Base-by-base conservation (phyloP, 305 asterid species). In the Nicotiana rustica region DNA sequence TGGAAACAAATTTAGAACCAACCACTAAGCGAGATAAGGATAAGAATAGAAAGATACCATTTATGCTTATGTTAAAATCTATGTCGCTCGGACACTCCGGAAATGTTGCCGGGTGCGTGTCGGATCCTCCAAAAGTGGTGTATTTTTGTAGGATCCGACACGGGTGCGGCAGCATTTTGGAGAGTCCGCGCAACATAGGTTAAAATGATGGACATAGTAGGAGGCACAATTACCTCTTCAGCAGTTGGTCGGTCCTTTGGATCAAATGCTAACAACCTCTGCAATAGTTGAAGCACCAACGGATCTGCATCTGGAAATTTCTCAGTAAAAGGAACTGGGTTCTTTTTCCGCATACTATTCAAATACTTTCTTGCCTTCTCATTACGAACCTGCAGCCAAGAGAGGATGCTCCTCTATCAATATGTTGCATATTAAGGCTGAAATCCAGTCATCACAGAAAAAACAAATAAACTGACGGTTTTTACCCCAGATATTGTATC, bases 401-500 rank as follows among this genome's bases (percentile, higher is more conserved):
- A 68, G 33, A 60, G 62, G 78, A 59, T 18, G 25, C 80, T 29
- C 29, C 65, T 3, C 14, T 69, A 78, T 35, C n/a, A 83, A 52
- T 29, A 52, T 25, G 52, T 33, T 52, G 77, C 57, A 65, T 49
- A 17, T 66, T 21, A 66, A 80, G 62, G 38, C 15, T 80, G 77
- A 66, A 21, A 75, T 52, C 65, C 47, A 75, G 29, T 75, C 19
- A 29, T 75, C 29, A 67, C 70, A 8, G 41, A 65, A 29, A 71
- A 57, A 73, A 9, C 31, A 76, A 77, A 57, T 31, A 44, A 55
- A 83, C 70, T 47, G 49, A n/a, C 52, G 66, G 47, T 60, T 61
- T 87, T 33, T 90, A 96, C 98, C 69, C 98, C 96, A 65, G 97
- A 86, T 82, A 96, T 88, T 8, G 94, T 93, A 80, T 96, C 98